phyloP scores from a whole-genome alignment of 192 early-diverging fungal genomes.

The Coemansia sp. region DNA sequence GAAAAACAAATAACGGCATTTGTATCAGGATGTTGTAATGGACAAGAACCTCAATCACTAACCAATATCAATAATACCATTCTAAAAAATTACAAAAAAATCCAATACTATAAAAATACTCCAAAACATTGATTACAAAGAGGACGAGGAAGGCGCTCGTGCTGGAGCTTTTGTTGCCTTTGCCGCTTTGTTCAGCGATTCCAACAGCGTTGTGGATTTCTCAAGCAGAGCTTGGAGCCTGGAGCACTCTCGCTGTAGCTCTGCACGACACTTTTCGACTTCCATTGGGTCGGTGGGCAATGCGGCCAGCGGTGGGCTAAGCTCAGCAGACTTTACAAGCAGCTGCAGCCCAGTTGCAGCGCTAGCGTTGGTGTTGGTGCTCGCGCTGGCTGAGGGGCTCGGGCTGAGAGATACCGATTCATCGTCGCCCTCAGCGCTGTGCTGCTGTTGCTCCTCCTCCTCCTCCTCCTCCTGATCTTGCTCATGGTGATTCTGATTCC shows the following conservation, averaged over 20 bases:
- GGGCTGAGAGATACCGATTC: slow-evolving; percentile 17
- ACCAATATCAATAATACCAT: too few species aligned
- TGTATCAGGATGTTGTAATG: not conserved
- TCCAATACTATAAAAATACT: too few species aligned
- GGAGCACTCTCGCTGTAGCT: slow-evolving; percentile 45
- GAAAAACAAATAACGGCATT: not conserved
- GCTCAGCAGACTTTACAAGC: slow-evolving; percentile 21
- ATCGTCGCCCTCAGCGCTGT: not conserved
- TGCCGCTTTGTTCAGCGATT: slow-evolving; percentile 29
- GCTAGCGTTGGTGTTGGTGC: not conserved
- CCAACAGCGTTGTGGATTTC: slow-evolving; percentile 37
- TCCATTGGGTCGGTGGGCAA: slow-evolving; percentile 20
- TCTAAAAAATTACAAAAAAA: not conserved
- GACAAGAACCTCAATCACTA: too few species aligned
- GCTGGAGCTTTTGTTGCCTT: not conserved
- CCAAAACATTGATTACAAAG: too few species aligned
- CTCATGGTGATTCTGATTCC: too few species aligned
- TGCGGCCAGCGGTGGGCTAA: slow-evolving; percentile 34
- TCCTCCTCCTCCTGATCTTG: not conserved
- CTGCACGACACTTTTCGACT: slow-evolving; percentile 34
- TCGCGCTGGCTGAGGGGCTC: not conserved
- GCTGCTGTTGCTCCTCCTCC: not conserved
- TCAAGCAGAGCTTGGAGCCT: slow-evolving; percentile 39
- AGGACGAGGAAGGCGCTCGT: too few species aligned
- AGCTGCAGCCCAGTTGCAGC: slow-evolving; percentile 19